A percentile compares a stretch with the other conserved stretches of the same genome.
Evolutionary conservation across 1,139 yeast genomes (phyloP).

Genomic region (Pichia cactophila): DNA sequence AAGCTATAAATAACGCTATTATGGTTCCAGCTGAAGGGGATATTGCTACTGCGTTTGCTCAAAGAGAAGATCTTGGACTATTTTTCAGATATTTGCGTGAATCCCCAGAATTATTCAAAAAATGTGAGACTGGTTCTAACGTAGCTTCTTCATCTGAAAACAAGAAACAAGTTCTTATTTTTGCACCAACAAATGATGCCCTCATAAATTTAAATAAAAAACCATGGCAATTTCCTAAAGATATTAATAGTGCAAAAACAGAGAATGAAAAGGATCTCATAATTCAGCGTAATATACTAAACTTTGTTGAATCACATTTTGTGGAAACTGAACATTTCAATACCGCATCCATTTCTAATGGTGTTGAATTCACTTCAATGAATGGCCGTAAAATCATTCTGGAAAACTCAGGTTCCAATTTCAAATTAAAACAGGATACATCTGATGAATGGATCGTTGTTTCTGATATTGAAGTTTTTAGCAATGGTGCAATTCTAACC

Average conservation of each 20-base stretch:
- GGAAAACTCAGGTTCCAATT: constrained; percentile 35
- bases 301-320: constrained; percentile 50
- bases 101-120: constrained; percentile 35
- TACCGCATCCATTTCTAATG: constrained; percentile 17
- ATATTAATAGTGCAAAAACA: constrained; percentile 24
- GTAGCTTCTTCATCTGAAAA: constrained; percentile 15
- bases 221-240: constrained; percentile 65
- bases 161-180: constrained; percentile 34
- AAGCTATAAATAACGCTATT: constrained; percentile 13
- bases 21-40: constrained; percentile 26
- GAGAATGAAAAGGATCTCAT: constrained; percentile 32
- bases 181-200: constrained; percentile 58
- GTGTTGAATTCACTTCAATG: constrained; percentile 31
- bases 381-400: constrained; percentile 40
- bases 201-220: constrained; percentile 34
- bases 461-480: constrained; percentile 37
- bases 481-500: constrained; percentile 53
- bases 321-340: constrained; percentile 28
- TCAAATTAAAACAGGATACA: constrained; percentile 32
- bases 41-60: constrained; percentile 33
- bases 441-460: constrained; percentile 36
- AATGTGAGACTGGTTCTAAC: constrained; percentile 32
- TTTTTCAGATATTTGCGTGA: constrained; percentile 54
- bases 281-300: constrained; percentile 39
- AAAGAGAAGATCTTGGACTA: constrained; percentile 38